Base-by-base conservation (phyloP, 495 filamentous ascomycete genomes). In the Penicillium ucsense region DNA sequence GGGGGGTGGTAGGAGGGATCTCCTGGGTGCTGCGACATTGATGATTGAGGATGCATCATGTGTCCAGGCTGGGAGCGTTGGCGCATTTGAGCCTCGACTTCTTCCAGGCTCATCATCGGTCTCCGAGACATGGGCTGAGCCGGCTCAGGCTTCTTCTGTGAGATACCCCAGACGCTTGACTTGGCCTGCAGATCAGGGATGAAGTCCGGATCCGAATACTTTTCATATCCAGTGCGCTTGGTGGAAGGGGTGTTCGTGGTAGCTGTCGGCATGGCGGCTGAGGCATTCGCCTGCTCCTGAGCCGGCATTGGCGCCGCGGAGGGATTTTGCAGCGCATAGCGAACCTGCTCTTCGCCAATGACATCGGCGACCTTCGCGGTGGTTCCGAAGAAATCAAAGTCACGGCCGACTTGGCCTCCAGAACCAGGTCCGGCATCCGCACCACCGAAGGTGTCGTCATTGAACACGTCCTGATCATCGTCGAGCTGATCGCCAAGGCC, bases 361-460 rank as follows among this genome's bases (percentile, higher is more conserved):
- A 81, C 86, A 68, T 83, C 76, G 7, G 89, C 71, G 28, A 95
- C 85, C 63, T 88, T 80, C 10, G 89, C 89, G 11, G 94, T 97
- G 50, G 82, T 84, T 2, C 89, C 89, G 51, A 91, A 91, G 71
- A 97, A 99, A 61, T 99, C 92, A 61, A 96, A 99, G 64, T 99
- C 94, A 59, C 85, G 91, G 57, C 89, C 89, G 12, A 91, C 77
- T 9, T 67, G 61, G 47, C 63, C 63, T 34, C 60, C 58, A 39
- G 58, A 67, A 28, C 54, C 63, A 35, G 50, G 56, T 8, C 60
- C 74, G 28, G 41, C 10, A 34, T 33, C 41, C 11, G n/a, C 41
- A 44, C 63, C 71, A 47, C 92, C 92, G 56, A 99, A 99, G n/a
- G 92, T 99, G 62, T 95, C 94, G 57, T 96, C 88, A 66, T 99